These are phyloP conservation scores for Chenopodium berlandieri DNA, from an alignment of 148 eudicot species.

Conservation along the genomic window DNA sequence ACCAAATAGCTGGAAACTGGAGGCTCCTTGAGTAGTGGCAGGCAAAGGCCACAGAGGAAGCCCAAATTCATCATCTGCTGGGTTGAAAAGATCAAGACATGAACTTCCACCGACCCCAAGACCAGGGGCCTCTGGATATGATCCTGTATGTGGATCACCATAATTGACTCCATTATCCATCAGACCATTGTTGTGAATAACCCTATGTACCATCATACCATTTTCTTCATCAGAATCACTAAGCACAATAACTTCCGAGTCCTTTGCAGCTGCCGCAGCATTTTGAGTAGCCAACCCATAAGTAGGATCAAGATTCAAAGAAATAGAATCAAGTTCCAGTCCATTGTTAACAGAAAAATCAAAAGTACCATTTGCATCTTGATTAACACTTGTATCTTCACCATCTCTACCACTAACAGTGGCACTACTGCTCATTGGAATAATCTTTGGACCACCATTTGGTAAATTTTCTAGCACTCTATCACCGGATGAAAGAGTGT, in stretches of 20 bases:
- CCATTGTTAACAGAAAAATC: constrained; percentile 47
- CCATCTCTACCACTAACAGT: constrained; percentile 65
- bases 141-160: constrained; percentile 46
- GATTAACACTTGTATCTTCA: constrained; percentile 62
- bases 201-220: constrained; percentile 32
- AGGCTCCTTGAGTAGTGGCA: constrained; percentile 51
- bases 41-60: constrained; percentile 70
- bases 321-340: constrained; percentile 50
- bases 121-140: constrained; percentile 56
- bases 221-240: constrained; percentile 82
- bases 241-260: constrained; percentile 57
- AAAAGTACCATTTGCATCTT: constrained; percentile 43
- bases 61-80: constrained; percentile 64
- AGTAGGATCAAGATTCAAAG: constrained; percentile 42
- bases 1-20: constrained; percentile 79
- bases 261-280: constrained; percentile 35
- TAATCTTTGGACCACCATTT: constrained; percentile 37
- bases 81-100: constrained; percentile 55
- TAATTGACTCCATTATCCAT: constrained; percentile 36
- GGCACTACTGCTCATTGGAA: constrained; percentile 65
- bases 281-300: constrained; percentile 36
- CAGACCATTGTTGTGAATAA: constrained; percentile 24
- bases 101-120: constrained; percentile 55
- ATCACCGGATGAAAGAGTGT: constrained; percentile 42
- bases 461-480: constrained; percentile 34